Base-by-base conservation (phyloP, 306 rosid species). In the Cicer yamashitae region DNA sequence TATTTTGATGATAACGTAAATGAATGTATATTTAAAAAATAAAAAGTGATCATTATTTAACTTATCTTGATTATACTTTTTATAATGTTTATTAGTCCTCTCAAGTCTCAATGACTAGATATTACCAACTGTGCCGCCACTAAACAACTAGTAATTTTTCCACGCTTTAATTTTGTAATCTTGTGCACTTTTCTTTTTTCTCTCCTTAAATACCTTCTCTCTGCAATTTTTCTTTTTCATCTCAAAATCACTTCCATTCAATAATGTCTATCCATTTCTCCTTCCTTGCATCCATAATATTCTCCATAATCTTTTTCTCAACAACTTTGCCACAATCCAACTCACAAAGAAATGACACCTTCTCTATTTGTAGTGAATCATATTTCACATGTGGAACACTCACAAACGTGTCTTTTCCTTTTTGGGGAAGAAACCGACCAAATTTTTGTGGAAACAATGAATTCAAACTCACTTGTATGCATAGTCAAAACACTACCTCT, bases 401-500 rank as follows among this genome's bases (percentile, higher is more conserved):
- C 78, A 76, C 17, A 45, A 71, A 76, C 65, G 7, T 70, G 3
- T 76, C 85, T 2, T 82, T 63, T 30, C 85, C 85, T 54, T 82
- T 81, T 61, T 81, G 81, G 81, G 84, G 84, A 62, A 72, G 59
- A 6, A 70, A 45, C 63, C 10, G 77, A 43, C 81, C 84, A 20
- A 43, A 11, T 0, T 7, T 71, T 65, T 82, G 85, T 48, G 85
- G 85, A 46, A 59, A 4, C n/a, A 0, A 71, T 47, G 85, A 73
- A 0, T 71, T 76, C 75, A 71, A 82, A 8, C 75, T 82, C 75
- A 54, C 65, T 0, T 82, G 85, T 70, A 56, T 56, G 70, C 53
- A 77, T 38, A 40, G 71, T 1, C 74, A 64, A 46, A 76, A 45
- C 75, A 22, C 34, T 30, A 3, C 82, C 11, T 64, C 75, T 7